Base-by-base conservation (phyloP, 2,329 filamentous ascomycete species). In the Botrytis fragariae region DNA sequence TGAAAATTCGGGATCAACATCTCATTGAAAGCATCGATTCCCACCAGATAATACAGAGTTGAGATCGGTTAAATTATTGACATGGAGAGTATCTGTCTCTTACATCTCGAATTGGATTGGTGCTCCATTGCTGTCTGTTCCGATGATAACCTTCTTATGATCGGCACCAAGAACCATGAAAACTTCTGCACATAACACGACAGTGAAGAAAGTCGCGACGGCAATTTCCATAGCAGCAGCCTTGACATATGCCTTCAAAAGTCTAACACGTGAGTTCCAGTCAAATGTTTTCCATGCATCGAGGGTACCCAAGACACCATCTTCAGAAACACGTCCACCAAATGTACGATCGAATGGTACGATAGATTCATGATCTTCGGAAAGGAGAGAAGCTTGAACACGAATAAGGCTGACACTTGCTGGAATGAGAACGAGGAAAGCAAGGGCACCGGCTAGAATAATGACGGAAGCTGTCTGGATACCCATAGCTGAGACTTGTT, bases 261-360 rank as follows among this genome's bases (percentile, higher is more conserved):
- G 86, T 72, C 94, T 89, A 77, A 90, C 85, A 82, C 93, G 91
- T 62, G 93, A 90, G 74, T 89, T 85, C 82, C 88, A 88, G 81
- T 91, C 89, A 82, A 97, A 95, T 51, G 90, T 93, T 78, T 86
- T 87, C 93, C 94, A 95, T 1, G 94, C 94, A 78, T 95, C 92
- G 68, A 88, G 81, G 79, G 95, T 87, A 59, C 91, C 88, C 75
- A 93, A 86, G 77, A 89, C 90, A 77, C 93, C 92, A 76, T 86
- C 88, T 72, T 92, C 93, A 76, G 91, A 89, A 42, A 95, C 89
- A 80, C 90, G 92, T 78, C 93, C 93, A 76, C 88, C 89, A 79
- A 97, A 97, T 44, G 91, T 91, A 76, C 94, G 92, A 85, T 98
- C 95, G 79, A 98, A 97, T 45, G 93, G 91, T 51, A 98, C 91